A percentile compares a stretch with the other conserved stretches of the same genome.
Conservation (phyloP, 2,329 filamentous ascomycete species). For the Golovinomyces cichoracearum region DNA sequence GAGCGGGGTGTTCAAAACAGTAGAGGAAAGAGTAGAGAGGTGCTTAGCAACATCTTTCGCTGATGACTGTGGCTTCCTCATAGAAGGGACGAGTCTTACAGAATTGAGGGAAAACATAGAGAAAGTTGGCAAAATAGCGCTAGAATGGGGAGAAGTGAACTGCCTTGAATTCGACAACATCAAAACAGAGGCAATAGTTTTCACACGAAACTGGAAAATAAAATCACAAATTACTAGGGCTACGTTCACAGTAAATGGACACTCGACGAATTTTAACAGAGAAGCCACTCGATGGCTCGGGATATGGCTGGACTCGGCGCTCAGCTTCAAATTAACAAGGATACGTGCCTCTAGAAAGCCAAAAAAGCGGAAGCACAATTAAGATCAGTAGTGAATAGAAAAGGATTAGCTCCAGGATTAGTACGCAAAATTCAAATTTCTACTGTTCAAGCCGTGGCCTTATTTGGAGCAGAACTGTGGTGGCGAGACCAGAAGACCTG, state of each 20-base stretch:
- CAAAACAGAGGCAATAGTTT: neutral
- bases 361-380: neutral
- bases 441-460: neutral
- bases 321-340: neutral
- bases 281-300: neutral
- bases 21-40: neutral
- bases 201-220: neutral
- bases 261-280: neutral
- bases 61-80: neutral
- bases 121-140: neutral
- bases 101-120: neutral
- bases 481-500: neutral
- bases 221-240: neutral
- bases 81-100: neutral
- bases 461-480: constrained; percentile 1
- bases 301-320: neutral
- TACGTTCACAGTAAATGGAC: neutral
- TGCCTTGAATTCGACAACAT: neutral
- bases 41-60: neutral
- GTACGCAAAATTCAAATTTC: neutral
- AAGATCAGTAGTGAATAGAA: neutral
- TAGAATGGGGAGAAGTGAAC: neutral
- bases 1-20: neutral
- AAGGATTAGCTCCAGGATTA: neutral
- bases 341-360: neutral